A percentile compares a stretch with the other conserved stretches of the same genome.
These are phyloP conservation scores for Rugonectria rugulosa DNA, from an alignment of 2,329 filamentous ascomycete species.

Conservation along the genomic window DNA sequence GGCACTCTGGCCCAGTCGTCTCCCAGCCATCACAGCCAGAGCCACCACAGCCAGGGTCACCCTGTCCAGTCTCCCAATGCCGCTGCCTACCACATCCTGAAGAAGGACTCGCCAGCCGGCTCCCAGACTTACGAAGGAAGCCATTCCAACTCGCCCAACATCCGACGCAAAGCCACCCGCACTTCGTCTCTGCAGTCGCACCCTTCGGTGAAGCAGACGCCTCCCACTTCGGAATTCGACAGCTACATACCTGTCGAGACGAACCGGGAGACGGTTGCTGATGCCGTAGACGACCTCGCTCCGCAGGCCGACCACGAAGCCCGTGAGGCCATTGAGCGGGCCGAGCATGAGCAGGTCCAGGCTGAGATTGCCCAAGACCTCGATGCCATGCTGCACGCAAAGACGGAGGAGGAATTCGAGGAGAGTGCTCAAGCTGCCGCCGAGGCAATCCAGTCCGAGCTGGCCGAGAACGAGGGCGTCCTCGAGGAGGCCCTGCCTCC, in stretches of 20 bases:
- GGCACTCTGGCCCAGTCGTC: conserved; percentile 49
- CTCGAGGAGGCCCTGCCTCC: conserved; percentile 56
- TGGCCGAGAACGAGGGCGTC: conserved; percentile 59
- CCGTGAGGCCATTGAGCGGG: conserved; percentile 69
- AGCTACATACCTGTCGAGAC: conserved; percentile 53
- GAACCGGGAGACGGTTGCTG: conserved; percentile 74
- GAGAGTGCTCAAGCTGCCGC: conserved; percentile 56
- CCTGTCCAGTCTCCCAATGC: conserved; percentile 35
- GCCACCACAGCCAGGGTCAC: conserved; percentile 48
- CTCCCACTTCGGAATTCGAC: conserved; percentile 43
- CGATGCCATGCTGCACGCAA: conserved; percentile 57
- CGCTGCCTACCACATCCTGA: conserved; percentile 56
- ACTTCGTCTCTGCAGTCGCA: conserved; percentile 44
- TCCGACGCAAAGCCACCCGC: conserved; percentile 48
- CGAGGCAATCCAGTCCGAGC: conserved; percentile 59
- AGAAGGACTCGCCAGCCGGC: conserved; percentile 56
- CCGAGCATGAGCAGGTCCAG: conserved; percentile 58
- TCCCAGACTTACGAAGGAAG: conserved; percentile 49
- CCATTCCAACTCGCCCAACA: conserved; percentile 55
- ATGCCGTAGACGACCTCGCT: conserved; percentile 73
- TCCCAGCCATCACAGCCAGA: conserved; percentile 45
- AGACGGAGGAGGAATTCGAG: conserved; percentile 62
- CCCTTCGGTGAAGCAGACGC: conserved; percentile 40
- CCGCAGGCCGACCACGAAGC: conserved; percentile 60
- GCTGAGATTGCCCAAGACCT: conserved; percentile 56